A percentile compares a stretch with the other conserved stretches of the same genome.
phyloP scores from a whole-genome alignment of 768 basidiomycete species.

The Collybiopsis luxurians region DNA sequence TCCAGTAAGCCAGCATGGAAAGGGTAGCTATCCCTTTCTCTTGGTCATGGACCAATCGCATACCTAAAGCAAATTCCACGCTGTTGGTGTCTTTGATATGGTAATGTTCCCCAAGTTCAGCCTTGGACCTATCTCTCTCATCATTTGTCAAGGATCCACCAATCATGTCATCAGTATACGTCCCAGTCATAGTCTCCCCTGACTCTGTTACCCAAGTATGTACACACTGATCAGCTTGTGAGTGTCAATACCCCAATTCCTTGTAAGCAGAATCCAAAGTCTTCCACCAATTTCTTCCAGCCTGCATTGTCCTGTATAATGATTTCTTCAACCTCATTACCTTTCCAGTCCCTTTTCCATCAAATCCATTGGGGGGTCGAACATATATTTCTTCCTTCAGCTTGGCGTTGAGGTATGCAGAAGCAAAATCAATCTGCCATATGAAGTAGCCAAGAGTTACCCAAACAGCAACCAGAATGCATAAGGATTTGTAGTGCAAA shows the following conservation, averaged over 20 bases:
- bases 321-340: conserved; percentile 2
- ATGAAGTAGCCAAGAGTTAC: background rate
- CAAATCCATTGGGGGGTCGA: conserved; percentile 17
- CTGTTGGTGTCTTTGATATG: conserved; percentile 5
- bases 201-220: background rate
- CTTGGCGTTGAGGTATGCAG: conserved; percentile 4
- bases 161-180: conserved; percentile 6
- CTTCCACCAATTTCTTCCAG: conserved; percentile 5
- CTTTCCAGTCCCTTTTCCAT: conserved; percentile 14
- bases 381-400: conserved; percentile 17
- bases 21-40: conserved; percentile 3
- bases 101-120: background rate
- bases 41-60: conserved; percentile 6
- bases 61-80: conserved; percentile 7
- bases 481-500: conserved; percentile 15
- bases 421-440: conserved; percentile 5
- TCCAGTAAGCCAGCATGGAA: conserved; percentile 8
- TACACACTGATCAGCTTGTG: conserved; percentile 3
- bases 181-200: conserved; percentile 8
- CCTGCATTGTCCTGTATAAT: background rate
- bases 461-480: conserved; percentile 15
- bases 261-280: background rate
- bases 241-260: background rate
- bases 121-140: conserved; percentile 1
- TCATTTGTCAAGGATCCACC: conserved; percentile 8